Percentiles rank a stretch among this genome's conserved stretches.
Evolutionary conservation across 352 stramenopile genomes (phyloP).

Genomic region (Pythium myriotylum): DNA sequence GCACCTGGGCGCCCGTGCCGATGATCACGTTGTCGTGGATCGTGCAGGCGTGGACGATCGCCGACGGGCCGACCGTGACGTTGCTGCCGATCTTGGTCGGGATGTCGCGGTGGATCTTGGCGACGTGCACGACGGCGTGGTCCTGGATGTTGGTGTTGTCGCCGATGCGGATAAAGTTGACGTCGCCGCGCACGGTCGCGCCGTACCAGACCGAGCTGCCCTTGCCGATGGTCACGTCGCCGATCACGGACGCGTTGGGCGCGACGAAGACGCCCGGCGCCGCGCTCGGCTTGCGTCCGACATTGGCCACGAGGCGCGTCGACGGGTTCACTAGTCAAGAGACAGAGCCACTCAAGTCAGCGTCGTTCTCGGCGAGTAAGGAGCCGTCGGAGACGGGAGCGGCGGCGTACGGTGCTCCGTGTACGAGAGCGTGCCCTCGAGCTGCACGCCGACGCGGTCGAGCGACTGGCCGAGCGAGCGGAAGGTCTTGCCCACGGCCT

Average conservation of each 20-base stretch:
- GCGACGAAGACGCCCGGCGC: slow-evolving; percentile 82
- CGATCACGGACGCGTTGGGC: slow-evolving; percentile 92
- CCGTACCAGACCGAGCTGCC: slow-evolving; percentile 94
- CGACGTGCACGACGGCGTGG: slow-evolving; percentile 92
- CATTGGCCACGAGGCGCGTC: slow-evolving; percentile 76
- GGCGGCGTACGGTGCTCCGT: slow-evolving; percentile 85
- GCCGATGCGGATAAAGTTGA: slow-evolving; percentile 94
- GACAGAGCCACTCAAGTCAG: slow-evolving; percentile 1
- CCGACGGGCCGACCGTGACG: slow-evolving; percentile 86
- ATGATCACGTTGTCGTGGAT: slow-evolving; percentile 93
- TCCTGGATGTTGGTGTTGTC: slow-evolving; percentile 94
- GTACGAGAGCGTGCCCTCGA: slow-evolving; percentile 82
- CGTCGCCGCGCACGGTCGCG: slow-evolving; percentile 89
- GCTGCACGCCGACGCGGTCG: slow-evolving; percentile 81
- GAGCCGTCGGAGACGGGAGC: background rate
- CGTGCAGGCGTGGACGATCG: slow-evolving; percentile 91
- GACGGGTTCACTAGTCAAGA: slow-evolving; percentile 73
- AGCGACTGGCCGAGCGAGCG: slow-evolving; percentile 84
- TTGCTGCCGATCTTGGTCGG: slow-evolving; percentile 91
- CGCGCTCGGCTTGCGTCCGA: slow-evolving; percentile 62
- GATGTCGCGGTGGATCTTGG: slow-evolving; percentile 92
- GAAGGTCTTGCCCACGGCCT: slow-evolving; percentile 82
- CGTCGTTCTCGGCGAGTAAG: slow-evolving; percentile 6
- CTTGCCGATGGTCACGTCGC: slow-evolving; percentile 91
- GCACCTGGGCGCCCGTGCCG: slow-evolving; percentile 89